Evolutionary conservation across 2,329 filamentous ascomycete genomes (phyloP), one percentile per base, ranked within the genome.

Genomic region (Neopestalotiopsis sp.): DNA sequence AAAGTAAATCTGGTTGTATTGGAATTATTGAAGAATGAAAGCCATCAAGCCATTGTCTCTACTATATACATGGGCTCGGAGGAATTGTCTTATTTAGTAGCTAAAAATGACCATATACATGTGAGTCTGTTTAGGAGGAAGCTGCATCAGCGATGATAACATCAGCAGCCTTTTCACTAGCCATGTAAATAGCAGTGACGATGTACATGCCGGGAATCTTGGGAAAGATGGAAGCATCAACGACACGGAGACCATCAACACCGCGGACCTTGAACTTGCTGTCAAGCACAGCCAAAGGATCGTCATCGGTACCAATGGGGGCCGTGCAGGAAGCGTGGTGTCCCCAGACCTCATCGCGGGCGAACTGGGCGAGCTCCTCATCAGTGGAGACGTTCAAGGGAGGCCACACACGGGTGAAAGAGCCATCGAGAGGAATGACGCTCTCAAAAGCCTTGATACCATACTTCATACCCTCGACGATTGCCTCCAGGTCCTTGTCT

Each of bases 131-230:
- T 57, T 58, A 66, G 14, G 64, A 66, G 13, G 64, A 57, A 34
- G 42, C 49, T 1, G 64, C 64, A 38, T 56, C 64, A 24, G 64
- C 64, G 24, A 76, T 52, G 32, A 90, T 89, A 34, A 84, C 84
- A 77, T 88, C 88, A 2, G 86, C 85, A 1, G 89, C 89, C 81
- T 91, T 91, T 81, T 91, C 88, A 1, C 82, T 83, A 4, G 88
- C 80, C 77, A 90, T 86, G 71, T 85, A 88, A 2, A 84, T 86
- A 1, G 85, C 81, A 1, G 85, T 72, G 0, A 81, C 80, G 62
- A 83, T 82, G 72, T 83, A 66, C 32, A 75, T 75, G 5, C 87
- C 88, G 9, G 79, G 77, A 57, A 79, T 86, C 65, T 80, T 81
- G 2, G 86, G 85, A 70, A 87, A 91, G 0, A 86, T 82, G 30